phyloP scores from a whole-genome alignment of 1,284 basidiomycete species.

The Papiliotrema laurentii region DNA sequence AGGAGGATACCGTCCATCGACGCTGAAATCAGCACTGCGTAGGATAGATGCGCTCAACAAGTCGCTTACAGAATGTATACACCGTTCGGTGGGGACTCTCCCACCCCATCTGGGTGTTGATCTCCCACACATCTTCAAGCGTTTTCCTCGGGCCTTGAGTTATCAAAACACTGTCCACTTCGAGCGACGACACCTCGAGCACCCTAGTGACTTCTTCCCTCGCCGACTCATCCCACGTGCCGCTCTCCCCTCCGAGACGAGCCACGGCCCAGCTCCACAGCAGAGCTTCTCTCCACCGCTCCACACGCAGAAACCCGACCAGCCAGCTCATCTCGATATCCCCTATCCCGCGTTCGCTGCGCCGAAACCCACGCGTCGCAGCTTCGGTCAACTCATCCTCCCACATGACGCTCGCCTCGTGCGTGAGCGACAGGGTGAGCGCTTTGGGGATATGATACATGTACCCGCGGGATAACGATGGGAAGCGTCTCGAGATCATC shows the following conservation, averaged over 20 bases:
- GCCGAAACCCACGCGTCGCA: conserved; percentile 32
- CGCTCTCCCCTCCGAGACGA: conserved; percentile 28
- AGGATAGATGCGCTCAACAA: not conserved
- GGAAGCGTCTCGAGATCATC: conserved; percentile 32
- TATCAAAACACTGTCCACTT: conserved; percentile 1
- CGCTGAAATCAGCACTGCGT: conserved; percentile 12
- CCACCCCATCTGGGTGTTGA: conserved; percentile 23
- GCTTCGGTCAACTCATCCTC: conserved; percentile 20
- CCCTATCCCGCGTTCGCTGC: conserved; percentile 25
- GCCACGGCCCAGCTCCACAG: conserved; percentile 39
- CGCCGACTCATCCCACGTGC: conserved; percentile 22
- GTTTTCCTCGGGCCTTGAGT: conserved; percentile 16
- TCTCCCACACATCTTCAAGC: conserved; percentile 17
- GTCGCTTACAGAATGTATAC: conserved; percentile 30
- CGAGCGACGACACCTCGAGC: conserved; percentile 10
- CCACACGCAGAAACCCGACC: conserved; percentile 30
- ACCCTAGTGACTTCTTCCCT: conserved; percentile 22
- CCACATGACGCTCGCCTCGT: conserved; percentile 41
- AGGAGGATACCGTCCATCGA: conserved; percentile 25
- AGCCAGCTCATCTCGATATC: conserved; percentile 41
- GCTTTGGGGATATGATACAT: conserved; percentile 38
- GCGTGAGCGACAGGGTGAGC: conserved; percentile 19
- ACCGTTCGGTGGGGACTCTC: conserved; percentile 18
- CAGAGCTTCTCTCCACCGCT: conserved; percentile 42
- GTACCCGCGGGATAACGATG: conserved; percentile 25